Conservation (phyloP, 2,329 filamentous ascomycete genomes). For the Stagonosporopsis tanaceti region DNA sequence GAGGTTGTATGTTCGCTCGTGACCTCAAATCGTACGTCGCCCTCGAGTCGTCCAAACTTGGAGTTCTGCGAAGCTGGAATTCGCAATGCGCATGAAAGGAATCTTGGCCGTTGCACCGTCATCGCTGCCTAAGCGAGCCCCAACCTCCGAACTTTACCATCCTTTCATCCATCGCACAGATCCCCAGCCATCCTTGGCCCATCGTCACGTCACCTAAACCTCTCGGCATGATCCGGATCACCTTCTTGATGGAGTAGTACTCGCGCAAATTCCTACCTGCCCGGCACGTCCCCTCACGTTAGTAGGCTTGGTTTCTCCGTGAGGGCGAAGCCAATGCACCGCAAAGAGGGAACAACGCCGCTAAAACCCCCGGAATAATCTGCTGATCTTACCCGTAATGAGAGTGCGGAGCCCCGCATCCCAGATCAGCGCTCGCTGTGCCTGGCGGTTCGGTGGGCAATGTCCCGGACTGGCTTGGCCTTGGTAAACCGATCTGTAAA, state of each 20-base stretch:
- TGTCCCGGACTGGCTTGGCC: conserved; percentile 38
- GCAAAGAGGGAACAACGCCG: conserved; percentile 21
- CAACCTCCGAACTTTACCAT: conserved; percentile 3
- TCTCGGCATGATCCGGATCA: conserved; percentile 13
- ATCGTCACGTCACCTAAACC: conserved; percentile 6
- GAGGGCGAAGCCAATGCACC: conserved; percentile 7
- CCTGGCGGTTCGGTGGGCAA: conserved; percentile 35
- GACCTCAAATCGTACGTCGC: too few species aligned
- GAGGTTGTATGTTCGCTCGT: too few species aligned
- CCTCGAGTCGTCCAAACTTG: too few species aligned
- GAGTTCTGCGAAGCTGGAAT: too few species aligned
- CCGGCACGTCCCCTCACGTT: conserved; percentile 5
- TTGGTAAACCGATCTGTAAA: conserved; percentile 13
- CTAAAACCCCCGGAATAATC: conserved; percentile 32
- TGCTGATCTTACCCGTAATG: conserved; percentile 24
- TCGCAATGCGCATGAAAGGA: background rate
- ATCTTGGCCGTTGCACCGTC: conserved; percentile 5
- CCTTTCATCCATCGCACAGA: conserved; percentile 1
- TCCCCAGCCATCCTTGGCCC: conserved; percentile 6
- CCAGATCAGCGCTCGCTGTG: conserved; percentile 21
- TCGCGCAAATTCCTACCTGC: background rate
- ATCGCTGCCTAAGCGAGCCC: conserved; percentile 3
- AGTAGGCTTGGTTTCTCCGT: conserved; percentile 29
- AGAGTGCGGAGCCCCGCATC: conserved; percentile 36
- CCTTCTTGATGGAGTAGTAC: conserved; percentile 15